Evolutionary conservation across 352 stramenopile species (phyloP), one percentile per base, ranked within the genome.

Genomic region (Pythium inflatum): DNA sequence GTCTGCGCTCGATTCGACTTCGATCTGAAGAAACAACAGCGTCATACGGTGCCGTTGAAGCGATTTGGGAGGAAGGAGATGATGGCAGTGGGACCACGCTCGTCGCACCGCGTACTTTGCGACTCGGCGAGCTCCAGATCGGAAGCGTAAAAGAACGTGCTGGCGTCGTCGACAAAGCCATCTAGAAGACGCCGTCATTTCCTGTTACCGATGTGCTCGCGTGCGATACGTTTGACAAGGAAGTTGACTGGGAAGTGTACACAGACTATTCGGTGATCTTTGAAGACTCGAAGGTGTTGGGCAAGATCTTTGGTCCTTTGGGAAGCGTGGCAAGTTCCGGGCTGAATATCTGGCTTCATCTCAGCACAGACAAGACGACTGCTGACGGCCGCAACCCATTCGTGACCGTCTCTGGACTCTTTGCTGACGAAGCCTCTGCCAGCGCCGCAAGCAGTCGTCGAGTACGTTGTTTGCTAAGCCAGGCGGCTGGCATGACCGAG

Each of bases 241-340:
- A 91, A 51, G 83, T 89, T n/a, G 88, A 87, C 62, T 87, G 88
- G 76, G 73, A 68, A 11, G 79, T 92, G 20, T 96, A 91, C 68
- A 65, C 76, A 3, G 74, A 66, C 18, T 71, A 64, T 5, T 68
- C 71, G 0, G 81, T 96, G 43, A 60, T 91, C 24, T 90, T 91
- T 5, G 64, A 79, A 25, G 43, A 72, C 28, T 71, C 72, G 0
- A 68, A 66, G 1, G 36, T 51, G 18, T 68, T 93, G 0, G 87
- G 86, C 1, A 73, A 43, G 5, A 88, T 96, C 49, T 45, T 89
- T 2, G 84, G 79, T 6, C 87, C 20, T 96, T 96, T 72, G 89
- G 89, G 3, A 96, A 94, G 62, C 78, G 83, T 20, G 89, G 86
- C 45, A 96, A 96, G 69, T 90, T 89, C 43, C 79, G 81, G 7